Evolutionary conservation across 345 rosid genomes (phyloP), one percentile per base, ranked within the genome.

Genomic region (Microcos paniculata): DNA sequence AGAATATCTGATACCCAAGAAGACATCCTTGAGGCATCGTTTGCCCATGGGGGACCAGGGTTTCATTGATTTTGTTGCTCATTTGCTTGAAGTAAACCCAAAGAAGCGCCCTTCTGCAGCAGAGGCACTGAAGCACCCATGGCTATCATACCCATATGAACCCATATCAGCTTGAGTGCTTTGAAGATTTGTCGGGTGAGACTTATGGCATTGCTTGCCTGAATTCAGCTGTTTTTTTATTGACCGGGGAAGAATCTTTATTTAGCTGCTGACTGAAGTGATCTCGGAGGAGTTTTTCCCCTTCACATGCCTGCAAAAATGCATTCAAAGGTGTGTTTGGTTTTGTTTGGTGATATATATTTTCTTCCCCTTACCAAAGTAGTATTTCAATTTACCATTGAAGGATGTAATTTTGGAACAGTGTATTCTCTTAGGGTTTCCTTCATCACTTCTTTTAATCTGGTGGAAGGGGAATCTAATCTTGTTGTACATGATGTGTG

Each of bases 11-110:
- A 93, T 95, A 77, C 96, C 98, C 0, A 93, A 95, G 81, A 91
- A 88, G 87, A 88, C 98, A 66, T 93, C 97, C 35, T 73, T 95
- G 79, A 84, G 94, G 85, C 99, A 91, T 75, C 87, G 99, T 51
- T 74, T 95, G 77, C 98, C 94, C 11, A 95, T 93, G 98, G 99
- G 97, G n/a, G 99, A 95, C 76, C 98, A 90, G 82, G 99, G 94
- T 31, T 95, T 95, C 84, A 86, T 89, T 24, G 99, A 91, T 74
- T 95, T 95, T 79, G 97, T 95, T 15, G 79, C 81, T 46, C 88
- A 95, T 87, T 84, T 95, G 85, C 97, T 95, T 48, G 97, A 93
- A 85, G 82, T 90, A 62, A 92, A 93, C 87, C 99, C 99, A 53
- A 88, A 85, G 85, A 91, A 88, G 85, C 98, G 99, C 38, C 99